phyloP scores from a whole-genome alignment of 495 filamentous ascomycete genomes.

The Lasiosphaeria miniovina region DNA sequence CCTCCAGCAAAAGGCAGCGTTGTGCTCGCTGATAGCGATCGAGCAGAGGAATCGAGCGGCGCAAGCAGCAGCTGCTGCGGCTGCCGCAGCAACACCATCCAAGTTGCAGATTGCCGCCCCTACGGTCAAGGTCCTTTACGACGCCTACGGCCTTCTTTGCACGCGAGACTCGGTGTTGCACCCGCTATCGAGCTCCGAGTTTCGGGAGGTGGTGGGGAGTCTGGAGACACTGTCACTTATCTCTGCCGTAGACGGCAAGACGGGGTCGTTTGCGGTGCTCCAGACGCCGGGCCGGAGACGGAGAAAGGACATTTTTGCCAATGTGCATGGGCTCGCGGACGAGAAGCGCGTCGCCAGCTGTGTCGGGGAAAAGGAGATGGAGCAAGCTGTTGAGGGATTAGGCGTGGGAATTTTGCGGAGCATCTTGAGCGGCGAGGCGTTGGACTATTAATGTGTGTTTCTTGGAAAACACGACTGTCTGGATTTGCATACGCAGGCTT shows the following conservation, averaged over 20 bases:
- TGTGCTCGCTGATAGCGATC: constrained; percentile 80
- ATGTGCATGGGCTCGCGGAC: constrained; percentile 42
- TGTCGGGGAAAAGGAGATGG: constrained; percentile 74
- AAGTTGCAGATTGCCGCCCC: constrained; percentile 51
- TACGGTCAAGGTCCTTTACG: constrained; percentile 74
- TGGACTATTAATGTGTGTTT: constrained; percentile 30
- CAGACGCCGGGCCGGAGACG: constrained; percentile 33
- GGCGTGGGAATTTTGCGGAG: constrained; percentile 56
- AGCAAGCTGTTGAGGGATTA: constrained; percentile 61
- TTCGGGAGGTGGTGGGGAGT: constrained; percentile 87
- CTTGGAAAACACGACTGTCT: too few species aligned
- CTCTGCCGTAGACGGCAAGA: constrained; percentile 70
- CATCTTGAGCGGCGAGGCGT: constrained; percentile 51
- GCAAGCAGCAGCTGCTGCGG: constrained; percentile 49
- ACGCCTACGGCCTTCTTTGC: constrained; percentile 75
- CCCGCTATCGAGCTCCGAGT: constrained; percentile 82
- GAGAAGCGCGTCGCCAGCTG: constrained; percentile 73
- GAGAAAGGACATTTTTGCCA: constrained; percentile 34
- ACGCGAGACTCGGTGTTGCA: constrained; percentile 80
- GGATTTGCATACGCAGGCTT: too few species aligned
- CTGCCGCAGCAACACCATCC: constrained; percentile 42
- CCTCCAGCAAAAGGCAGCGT: constrained; percentile 91
- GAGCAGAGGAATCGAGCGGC: constrained; percentile 60
- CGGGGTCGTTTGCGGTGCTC: constrained; percentile 56
- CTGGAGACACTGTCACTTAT: constrained; percentile 82